These are phyloP conservation scores for Yarrowia sp. DNA, from an alignment of 805 yeast species.

Conservation along the genomic window DNA sequence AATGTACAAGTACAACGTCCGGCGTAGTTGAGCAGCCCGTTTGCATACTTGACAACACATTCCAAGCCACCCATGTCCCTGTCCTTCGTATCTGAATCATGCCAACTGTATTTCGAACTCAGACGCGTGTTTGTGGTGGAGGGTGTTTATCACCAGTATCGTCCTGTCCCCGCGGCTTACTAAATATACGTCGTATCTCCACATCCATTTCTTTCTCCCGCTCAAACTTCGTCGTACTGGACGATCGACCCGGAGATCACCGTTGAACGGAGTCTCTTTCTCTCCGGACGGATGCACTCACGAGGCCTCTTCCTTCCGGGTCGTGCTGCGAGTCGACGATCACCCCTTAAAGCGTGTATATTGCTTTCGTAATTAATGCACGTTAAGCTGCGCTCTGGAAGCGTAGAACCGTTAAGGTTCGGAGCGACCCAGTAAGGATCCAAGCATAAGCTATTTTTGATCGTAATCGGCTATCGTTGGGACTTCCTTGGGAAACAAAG, in stretches of 20 bases:
- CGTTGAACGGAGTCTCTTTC: constrained; percentile 2
- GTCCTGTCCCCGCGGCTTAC: too few relatives aligned
- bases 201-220: neutral
- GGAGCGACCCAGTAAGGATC: too few relatives aligned
- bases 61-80: neutral
- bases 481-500: too few relatives aligned
- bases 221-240: neutral
- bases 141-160: too few relatives aligned
- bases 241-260: constrained; percentile 7
- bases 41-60: neutral
- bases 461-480: too few relatives aligned
- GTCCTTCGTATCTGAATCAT: neutral
- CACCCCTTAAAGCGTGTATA: too few relatives aligned
- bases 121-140: neutral
- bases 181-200: neutral
- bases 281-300: neutral
- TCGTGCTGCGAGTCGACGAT: neutral
- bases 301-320: neutral
- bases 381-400: too few relatives aligned
- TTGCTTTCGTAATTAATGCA: too few relatives aligned
- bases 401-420: too few relatives aligned
- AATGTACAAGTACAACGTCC: too few relatives aligned
- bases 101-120: neutral
- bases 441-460: too few relatives aligned
- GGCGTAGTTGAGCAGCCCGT: neutral